Evolutionary conservation across 371 early-diverging fungal genomes (phyloP).

Genomic region (Funneliformis caledonium): DNA sequence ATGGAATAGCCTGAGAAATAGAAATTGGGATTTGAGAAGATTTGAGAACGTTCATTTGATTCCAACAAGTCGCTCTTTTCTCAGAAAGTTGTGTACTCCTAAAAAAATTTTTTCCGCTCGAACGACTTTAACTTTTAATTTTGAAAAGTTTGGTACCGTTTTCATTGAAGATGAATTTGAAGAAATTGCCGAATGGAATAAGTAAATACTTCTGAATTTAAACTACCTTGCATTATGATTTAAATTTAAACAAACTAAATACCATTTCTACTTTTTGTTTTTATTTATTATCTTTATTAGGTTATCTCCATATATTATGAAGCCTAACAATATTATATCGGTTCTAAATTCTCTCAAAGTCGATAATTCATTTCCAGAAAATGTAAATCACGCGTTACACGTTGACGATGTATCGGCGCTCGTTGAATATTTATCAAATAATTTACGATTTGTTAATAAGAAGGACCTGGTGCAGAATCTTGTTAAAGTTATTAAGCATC

Average conservation of each 20-base stretch:
- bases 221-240: not conserved
- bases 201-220: not conserved
- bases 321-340: not conserved
- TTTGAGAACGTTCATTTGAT: slow-evolving; percentile 11
- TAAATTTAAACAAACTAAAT: not conserved
- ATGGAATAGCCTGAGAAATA: not conserved
- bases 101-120: not conserved
- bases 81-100: not conserved
- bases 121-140: not conserved
- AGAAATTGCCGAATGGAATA: not conserved
- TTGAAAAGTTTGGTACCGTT: slow-evolving; percentile 1
- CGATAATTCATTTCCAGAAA: not conserved
- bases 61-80: not conserved
- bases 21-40: not conserved
- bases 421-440: not conserved
- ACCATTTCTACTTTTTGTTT: not conserved
- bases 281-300: not conserved
- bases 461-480: not conserved
- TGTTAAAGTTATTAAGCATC: not conserved
- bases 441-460: not conserved
- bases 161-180: not conserved
- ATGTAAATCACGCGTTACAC: not conserved
- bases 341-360: not conserved
- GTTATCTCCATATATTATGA: not conserved
- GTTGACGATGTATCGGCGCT: not conserved